Conservation (phyloP, 306 rosid genomes). For the Cucurbita pepo region DNA sequence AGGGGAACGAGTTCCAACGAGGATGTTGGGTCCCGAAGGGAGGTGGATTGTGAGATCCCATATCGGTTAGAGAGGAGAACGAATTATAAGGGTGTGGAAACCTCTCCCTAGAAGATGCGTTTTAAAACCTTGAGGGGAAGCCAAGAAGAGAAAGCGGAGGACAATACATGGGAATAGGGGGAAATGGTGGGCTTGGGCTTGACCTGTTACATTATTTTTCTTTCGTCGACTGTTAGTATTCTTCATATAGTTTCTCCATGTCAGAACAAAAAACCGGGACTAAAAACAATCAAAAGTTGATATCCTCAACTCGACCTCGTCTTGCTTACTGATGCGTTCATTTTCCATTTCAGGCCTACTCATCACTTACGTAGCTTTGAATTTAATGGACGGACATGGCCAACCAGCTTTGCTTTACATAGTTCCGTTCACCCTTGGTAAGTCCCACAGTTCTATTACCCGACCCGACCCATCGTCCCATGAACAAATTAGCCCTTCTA, state of each 20-base stretch:
- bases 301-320: background rate
- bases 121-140: too few species aligned
- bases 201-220: background rate
- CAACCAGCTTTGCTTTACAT: conserved; percentile 96
- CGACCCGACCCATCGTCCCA: background rate
- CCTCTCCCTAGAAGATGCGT: too few species aligned
- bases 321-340: background rate
- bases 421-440: conserved; percentile 92
- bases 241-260: background rate
- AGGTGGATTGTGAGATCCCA: too few species aligned
- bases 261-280: background rate
- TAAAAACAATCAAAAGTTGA: background rate
- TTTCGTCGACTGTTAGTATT: background rate
- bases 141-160: too few species aligned
- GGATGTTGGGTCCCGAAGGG: too few species aligned
- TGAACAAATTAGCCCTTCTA: background rate
- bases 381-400: conserved; percentile 98
- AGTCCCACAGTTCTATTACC: conserved; percentile 7
- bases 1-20: too few species aligned
- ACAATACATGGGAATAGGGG: too few species aligned
- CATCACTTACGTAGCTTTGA: conserved; percentile 83
- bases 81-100: too few species aligned
- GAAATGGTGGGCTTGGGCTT: too few species aligned
- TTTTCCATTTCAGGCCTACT: conserved; percentile 52
- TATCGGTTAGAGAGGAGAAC: too few species aligned